Conservation (phyloP, 768 basidiomycete species). For the Lyophyllum semitale region DNA sequence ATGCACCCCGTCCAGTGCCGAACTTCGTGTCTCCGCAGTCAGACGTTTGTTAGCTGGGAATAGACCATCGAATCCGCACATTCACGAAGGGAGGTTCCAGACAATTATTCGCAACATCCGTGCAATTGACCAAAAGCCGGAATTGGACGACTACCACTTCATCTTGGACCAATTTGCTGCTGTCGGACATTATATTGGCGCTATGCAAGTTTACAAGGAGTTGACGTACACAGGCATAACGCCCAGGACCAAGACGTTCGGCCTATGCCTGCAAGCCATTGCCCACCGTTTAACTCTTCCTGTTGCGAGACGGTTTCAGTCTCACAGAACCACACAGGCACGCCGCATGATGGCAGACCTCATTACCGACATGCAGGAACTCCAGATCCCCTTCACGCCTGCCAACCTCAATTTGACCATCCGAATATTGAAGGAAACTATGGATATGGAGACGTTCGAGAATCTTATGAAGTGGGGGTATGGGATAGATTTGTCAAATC, state of each 20-base stretch:
- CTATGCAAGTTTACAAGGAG: constrained; percentile 63
- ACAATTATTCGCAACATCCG: constrained; percentile 72
- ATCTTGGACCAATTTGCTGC: constrained; percentile 76
- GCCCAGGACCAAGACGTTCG: constrained; percentile 60
- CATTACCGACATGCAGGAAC: constrained; percentile 57
- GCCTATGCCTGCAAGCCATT: constrained; percentile 67
- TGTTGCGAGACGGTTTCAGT: constrained; percentile 37
- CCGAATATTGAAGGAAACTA: constrained; percentile 68
- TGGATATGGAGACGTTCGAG: constrained; percentile 58
- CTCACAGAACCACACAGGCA: constrained; percentile 40
- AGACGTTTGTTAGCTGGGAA: constrained; percentile 41
- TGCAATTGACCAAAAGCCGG: constrained; percentile 43
- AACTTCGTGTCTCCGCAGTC: constrained; percentile 47
- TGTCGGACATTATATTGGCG: constrained; percentile 67
- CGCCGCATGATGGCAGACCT: constrained; percentile 50
- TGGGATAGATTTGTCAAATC: constrained; percentile 75
- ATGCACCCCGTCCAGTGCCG: constrained; percentile 51
- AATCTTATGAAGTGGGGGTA: constrained; percentile 67
- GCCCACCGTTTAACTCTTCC: constrained; percentile 69
- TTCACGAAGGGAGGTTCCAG: constrained; percentile 69
- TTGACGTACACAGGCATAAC: constrained; percentile 43
- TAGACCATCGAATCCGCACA: constrained; percentile 41
- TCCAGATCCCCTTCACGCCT: constrained; percentile 51
- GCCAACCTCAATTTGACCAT: constrained; percentile 66
- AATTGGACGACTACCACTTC: constrained; percentile 74